Conservation (phyloP, 139 green algal species). For the Nannochloris sp. region DNA sequence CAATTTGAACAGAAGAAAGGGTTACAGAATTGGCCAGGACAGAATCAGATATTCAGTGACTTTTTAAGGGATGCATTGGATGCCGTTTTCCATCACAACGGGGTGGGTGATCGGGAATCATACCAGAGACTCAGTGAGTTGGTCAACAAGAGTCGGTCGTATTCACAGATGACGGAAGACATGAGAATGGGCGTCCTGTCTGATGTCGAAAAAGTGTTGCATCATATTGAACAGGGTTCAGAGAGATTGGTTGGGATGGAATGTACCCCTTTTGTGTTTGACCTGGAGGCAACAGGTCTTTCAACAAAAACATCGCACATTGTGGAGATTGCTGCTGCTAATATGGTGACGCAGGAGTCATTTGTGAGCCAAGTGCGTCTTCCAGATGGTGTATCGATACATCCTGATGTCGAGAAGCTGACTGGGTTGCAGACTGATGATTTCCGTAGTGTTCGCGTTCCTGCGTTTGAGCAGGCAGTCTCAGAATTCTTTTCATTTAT, state of each 20-base stretch:
- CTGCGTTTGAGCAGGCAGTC: conserved; percentile 14
- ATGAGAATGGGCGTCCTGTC: no score
- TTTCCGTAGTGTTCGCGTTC: conserved; percentile 5
- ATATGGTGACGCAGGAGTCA: neutral
- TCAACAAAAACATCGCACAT: conserved; percentile 13
- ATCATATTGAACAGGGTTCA: no score
- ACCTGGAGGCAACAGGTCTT: conserved; percentile 43
- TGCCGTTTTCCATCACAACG: neutral
- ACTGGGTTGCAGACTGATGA: conserved; percentile 29
- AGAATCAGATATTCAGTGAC: neutral
- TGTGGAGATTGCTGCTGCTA: conserved; percentile 38
- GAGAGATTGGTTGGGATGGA: neutral
- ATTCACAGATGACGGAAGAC: no score
- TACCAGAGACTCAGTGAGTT: no score
- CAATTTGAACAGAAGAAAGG: neutral
- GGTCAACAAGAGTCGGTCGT: no score
- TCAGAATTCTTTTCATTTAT: conserved; percentile 32
- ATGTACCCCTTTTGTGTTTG: conserved; percentile 36
- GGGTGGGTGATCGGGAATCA: no score
- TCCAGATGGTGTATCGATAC: neutral
- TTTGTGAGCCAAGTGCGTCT: conserved; percentile 21
- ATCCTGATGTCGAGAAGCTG: neutral
- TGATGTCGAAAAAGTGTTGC: no score
- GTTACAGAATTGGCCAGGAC: conserved; percentile 10
- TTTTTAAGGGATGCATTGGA: neutral